Conservation (phyloP, 805 yeast species). For the Cyberlindnera veronae region DNA sequence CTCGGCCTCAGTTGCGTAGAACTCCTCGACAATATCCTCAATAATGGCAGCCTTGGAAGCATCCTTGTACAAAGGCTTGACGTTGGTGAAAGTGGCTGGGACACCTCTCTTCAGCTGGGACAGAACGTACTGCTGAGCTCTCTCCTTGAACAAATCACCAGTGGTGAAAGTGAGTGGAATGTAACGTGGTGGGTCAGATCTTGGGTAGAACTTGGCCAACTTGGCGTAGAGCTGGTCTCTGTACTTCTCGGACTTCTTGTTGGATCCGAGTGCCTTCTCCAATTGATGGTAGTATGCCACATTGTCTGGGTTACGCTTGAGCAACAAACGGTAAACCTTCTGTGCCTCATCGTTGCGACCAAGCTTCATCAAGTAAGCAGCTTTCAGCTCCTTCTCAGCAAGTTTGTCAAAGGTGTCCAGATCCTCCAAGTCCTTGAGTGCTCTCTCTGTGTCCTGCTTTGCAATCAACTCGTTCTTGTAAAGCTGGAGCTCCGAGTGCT, state of each 20-base stretch:
- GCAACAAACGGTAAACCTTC: conserved; percentile 57
- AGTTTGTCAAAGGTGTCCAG: conserved; percentile 54
- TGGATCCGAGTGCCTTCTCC: conserved; percentile 60
- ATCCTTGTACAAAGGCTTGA: conserved; percentile 72
- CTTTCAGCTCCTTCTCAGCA: conserved; percentile 63
- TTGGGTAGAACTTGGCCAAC: conserved; percentile 70
- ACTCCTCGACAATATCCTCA: conserved; percentile 51
- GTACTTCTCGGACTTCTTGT: conserved; percentile 40
- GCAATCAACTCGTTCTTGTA: conserved; percentile 73
- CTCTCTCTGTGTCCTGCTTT: conserved; percentile 37
- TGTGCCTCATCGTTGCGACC: conserved; percentile 64
- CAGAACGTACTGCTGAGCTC: conserved; percentile 52
- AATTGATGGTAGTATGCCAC: conserved; percentile 59
- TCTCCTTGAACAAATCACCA: conserved; percentile 46
- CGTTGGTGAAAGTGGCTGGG: conserved; percentile 84
- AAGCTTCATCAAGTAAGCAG: conserved; percentile 55
- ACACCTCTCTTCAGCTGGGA: conserved; percentile 73
- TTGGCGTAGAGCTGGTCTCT: conserved; percentile 62
- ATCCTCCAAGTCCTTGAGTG: conserved; percentile 57
- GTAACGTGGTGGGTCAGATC: conserved; percentile 73
- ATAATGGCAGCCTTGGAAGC: conserved; percentile 35
- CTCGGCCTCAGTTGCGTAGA: conserved; percentile 31
- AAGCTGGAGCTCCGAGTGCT: conserved; percentile 75
- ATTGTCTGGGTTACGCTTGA: conserved; percentile 86
- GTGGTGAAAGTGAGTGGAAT: conserved; percentile 74